Evolutionary conservation across 2,329 filamentous ascomycete genomes (phyloP).

Genomic region (Penicillium sp.): DNA sequence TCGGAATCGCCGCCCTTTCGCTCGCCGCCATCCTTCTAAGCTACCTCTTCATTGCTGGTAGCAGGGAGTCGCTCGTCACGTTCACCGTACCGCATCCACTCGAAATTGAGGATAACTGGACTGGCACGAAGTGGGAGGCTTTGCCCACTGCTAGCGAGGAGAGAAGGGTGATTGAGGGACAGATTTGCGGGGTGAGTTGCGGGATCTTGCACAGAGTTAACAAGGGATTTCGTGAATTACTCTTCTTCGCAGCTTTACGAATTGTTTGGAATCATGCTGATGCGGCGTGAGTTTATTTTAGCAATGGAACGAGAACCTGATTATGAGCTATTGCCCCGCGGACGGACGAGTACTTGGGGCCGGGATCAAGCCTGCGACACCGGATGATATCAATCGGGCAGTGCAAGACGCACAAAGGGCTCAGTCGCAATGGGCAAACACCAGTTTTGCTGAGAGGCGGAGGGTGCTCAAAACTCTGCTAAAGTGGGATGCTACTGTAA

Average conservation of each 20-base stretch:
- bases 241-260: no score
- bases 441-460: slow-evolving; percentile 76
- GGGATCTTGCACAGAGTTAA: no score
- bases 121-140: slow-evolving; percentile 43
- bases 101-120: slow-evolving; percentile 38
- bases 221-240: no score
- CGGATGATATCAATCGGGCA: slow-evolving; percentile 77
- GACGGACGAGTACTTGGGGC: slow-evolving; percentile 80
- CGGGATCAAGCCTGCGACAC: slow-evolving; percentile 70
- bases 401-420: slow-evolving; percentile 75
- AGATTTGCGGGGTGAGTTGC: slow-evolving; percentile 44
- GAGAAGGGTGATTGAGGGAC: slow-evolving; percentile 43
- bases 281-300: slow-evolving; percentile 22
- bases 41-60: slow-evolving; percentile 36
- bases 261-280: slow-evolving; percentile 21
- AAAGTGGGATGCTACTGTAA: not conserved
- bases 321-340: slow-evolving; percentile 69
- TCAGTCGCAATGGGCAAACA: slow-evolving; percentile 77
- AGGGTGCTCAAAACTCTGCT: slow-evolving; percentile 78
- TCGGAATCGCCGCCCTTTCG: slow-evolving; percentile 35
- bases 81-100: slow-evolving; percentile 46
- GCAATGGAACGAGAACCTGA: slow-evolving; percentile 46
- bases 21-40: slow-evolving; percentile 37
- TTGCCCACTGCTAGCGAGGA: slow-evolving; percentile 33
- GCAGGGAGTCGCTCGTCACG: slow-evolving; percentile 39